Evolutionary conservation across 2,329 filamentous ascomycete genomes (phyloP), one percentile per base, ranked within the genome.

Genomic region (Ceratocystis albifundus): DNA sequence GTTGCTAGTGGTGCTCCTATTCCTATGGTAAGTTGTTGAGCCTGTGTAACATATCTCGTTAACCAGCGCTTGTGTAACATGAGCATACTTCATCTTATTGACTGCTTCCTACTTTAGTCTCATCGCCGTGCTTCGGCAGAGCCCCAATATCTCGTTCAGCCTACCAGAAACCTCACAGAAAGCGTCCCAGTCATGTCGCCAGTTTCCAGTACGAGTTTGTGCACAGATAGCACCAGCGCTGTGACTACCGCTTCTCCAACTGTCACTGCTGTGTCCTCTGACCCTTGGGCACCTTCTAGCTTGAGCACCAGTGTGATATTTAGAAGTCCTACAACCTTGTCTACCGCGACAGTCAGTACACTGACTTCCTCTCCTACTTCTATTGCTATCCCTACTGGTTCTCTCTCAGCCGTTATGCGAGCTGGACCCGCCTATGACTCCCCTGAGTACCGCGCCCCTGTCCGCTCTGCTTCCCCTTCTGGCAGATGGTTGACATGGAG

Each of bases 271-370:
- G 41, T 17, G 20, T 59, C 65, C 25, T 28, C 36, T 3, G 55
- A 61, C 22, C 57, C 65, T n/a, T 61, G 59, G 57, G 65, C 57
- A 5, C 59, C 65, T n/a, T 62, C 59, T 53, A 62, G 45, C 28
- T 30, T 66, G 45, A 32, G 57, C 12, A 62, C 65, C 20, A 66
- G 55, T 30, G 65, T 61, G 17, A 41, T 30, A 6, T 53, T 59
- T 15, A 62, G 30, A 25, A 53, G 32, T 12, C 4, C 55, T 36
- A 59, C 55, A 8, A n/a, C n/a, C 20, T 44, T 30, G 2, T 44
- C 44, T 8, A 25, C 57, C 1, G 12, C 15, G 2, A 62, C 28
- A n/a, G 30, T 4, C 10, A 28, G 20, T 44, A 15, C 12, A 5
- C 10, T 36, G 17, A 12, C 50, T 12, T 55, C n/a, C 2, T 65